Base-by-base conservation (phyloP, 305 asterid species). In the Plantago rigida region DNA sequence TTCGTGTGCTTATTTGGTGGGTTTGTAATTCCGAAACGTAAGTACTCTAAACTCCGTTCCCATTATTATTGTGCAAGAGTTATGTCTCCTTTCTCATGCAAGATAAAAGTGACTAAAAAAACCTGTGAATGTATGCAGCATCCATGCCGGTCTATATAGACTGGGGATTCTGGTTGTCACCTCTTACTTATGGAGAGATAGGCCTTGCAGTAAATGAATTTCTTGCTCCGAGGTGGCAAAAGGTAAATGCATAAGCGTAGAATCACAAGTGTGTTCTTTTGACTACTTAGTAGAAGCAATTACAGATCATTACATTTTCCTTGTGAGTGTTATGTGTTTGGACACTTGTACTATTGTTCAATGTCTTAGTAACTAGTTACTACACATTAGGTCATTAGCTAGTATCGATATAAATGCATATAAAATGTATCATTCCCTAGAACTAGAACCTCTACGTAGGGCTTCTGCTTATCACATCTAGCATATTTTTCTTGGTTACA, bases 151-250 rank as follows among this genome's bases (percentile, higher is more conserved):
- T 36, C 39, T 71, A 68, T 71, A 65, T 66, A 17, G 42, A n/a
- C 56, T 78, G 83, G 81, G 75, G 51, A 41, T 75, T 75, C 64
- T 78, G 83, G 83, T 15, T 60, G 13, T 75, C 69, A 15, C 81
- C 81, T 4, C 29, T 69, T 50, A 47, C 83, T 6, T 78, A 78
- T 41, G 81, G 77, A 0, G 77, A 75, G 66, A 71, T 78, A 51
- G 83, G 77, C 3, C 39, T 78, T 56, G 9, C 81, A 9, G 9
- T 65, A 17, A 75, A 78, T 63, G 83, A 77, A 49, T 73, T 77
- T 62, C 77, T 60, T 56, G 59, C 79, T 36, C 77, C 74, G 28
- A 41, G 79, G 10, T 77, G 82, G 82, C 74, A 73, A 63, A 71
- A 53, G 68, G 72, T 71, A 13, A 59, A 41, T 59, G 47, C 28